Evolutionary conservation across 208 protist species (phyloP), one percentile per base, ranked within the genome.

Genomic region (Wallacemonas collosoma): DNA sequence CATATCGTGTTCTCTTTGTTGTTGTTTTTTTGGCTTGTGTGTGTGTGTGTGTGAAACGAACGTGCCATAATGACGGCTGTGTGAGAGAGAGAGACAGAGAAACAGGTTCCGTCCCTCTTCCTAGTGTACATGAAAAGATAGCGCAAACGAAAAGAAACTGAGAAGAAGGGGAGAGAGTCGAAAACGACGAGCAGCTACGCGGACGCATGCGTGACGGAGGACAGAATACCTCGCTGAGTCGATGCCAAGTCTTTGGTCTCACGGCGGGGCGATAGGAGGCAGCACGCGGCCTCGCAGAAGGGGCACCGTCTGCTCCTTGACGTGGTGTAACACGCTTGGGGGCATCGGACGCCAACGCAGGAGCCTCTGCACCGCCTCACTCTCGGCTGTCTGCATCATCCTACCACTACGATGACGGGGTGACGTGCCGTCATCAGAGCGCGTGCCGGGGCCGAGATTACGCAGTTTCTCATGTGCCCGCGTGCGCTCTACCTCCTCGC

Each of bases 291-390:
- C 54, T 12, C 45, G 45, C 51, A 67, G 62, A 54, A 80, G 86
- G 0, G 91, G 91, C 2, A 93, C 69, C 1, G 72, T 65, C 7
- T 89, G 79, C 9, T 75, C 67, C 17, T 68, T 76, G 1, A 77
- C 66, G 54, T 83, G 68, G 1, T 75, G 65, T 63, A 86, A 69
- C 26, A 86, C 68, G 14, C 79, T 73, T 1, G 87, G 73, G 2
- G 88, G 89, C 82, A 91, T 91, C 51, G 91, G 88, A 36, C 84
- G 87, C 91, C 91, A 96, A 9, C 85, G 82, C 45, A 95, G 69
- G 0, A 93, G 77, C 2, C 91, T 85, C 76, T 94, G 79, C 57
- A 91, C 76, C 54, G 81, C 91, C 57, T 87, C 68, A 14, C 77
- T 72, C 75, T 89, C 81, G 14, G 77, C 80, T 6, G 86, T 91